Evolutionary conservation across 306 rosid genomes (phyloP), one percentile per base, ranked within the genome.

Genomic region (Vigna angularis): DNA sequence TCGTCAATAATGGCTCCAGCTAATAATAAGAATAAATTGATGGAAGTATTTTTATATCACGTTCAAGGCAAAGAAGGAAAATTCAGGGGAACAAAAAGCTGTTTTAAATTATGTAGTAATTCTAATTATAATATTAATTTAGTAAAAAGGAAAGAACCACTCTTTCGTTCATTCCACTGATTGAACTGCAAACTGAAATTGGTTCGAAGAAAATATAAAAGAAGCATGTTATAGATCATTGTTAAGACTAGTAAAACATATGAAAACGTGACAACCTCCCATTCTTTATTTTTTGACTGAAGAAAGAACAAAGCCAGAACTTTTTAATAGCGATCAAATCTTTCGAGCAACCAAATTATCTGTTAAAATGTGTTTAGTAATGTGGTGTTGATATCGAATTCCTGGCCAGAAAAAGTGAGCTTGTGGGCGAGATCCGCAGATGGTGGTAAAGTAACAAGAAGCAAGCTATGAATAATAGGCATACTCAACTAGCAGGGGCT

Each of bases 341-440:
- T 81, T 80, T 56, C 26, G 14, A 52, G 75, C 75, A 80, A 80
- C 22, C 56, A 44, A 45, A 32, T 53, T 40, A 71, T 73, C 26
- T 5, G 30, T 66, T 24, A 58, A 62, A 32, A 49, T 48, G 38
- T 56, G 66, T 58, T 20, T 17, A 81, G 45, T 58, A 51, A 59
- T 81, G 76, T 58, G 57, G 28, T 22, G 38, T 30, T 67, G 81
- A 74, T 26, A 13, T 50, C 58, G 32, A 75, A 13, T 26, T 49
- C 32, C 66, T 48, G 36, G 44, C 50, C 28, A 48, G 18, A 49
- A 77, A 5, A 48, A 0, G 3, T 65, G 28, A 53, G 59, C 61
- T 55, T 55, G 82, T 64, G 79, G 45, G 47, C 44, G 70, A 72
- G 86, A 82, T 77, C 86, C 86, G 70, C 14, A 65, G 28, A 77